Base-by-base conservation (phyloP, 352 stramenopile species). In the Phytophthora megakarya region DNA sequence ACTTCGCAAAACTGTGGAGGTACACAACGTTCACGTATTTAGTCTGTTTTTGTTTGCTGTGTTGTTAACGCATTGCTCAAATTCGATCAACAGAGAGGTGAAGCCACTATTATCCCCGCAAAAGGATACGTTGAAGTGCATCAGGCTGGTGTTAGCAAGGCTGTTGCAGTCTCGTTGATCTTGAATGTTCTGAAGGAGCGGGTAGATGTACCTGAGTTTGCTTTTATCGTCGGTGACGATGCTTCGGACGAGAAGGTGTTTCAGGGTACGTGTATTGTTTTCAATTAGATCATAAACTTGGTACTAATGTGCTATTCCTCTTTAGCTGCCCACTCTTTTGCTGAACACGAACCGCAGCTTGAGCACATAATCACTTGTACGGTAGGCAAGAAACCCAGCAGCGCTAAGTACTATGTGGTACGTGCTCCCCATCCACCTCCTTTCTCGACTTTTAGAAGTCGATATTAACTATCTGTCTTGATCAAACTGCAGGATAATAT, bases 321-420 rank as follows among this genome's bases (percentile, higher is more conserved):
- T 23, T 16, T 52, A 93, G 84, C 77, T 44, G 64, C 92, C 1
- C 70, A 84, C 19, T 23, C 70, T 21, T 78, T 81, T 43, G 70
- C 73, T 0, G 72, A 78, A 18, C 49, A 66, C 5, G 72, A 86
- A 5, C 46, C 65, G 3, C 39, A 59, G 19, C 37, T 82, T 2
- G 54, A 83, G 50, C 65, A 96, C 53, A 75, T 95, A 6, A 91
- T 98, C 55, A 98, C 97, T 0, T 97, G 90, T 60, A 99, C 96
- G 0, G 95, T 99, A 3, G 97, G 97, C 1, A 98, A 98, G 79
- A 99, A 99, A 67, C 97, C 97, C 1, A 98, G 90, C 67, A 86
- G 84, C 39, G 97, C 97, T n/a, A 88, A 96, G 37, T 97, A 84
- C 62, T 99, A 98, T 66, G 76, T 99, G 55, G 82, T 91, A 63